Evolutionary conservation across 352 stramenopile species (phyloP).

Genomic region (Globisporangium megalacanthum): DNA sequence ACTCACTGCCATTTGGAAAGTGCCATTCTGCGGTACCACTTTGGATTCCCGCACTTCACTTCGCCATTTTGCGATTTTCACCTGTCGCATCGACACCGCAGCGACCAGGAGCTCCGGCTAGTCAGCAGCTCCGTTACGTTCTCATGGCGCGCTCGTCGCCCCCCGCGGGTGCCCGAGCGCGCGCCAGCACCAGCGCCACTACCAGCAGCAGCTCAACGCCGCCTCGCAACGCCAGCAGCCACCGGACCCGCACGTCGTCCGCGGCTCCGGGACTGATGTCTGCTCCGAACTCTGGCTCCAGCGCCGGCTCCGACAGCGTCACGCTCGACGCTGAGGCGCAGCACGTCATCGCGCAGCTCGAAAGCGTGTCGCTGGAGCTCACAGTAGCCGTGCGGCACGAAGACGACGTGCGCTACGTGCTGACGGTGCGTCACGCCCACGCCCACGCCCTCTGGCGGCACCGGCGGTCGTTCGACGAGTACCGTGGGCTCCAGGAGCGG

Average conservation of each 20-base stretch:
- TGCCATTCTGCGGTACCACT: no score
- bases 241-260: neutral
- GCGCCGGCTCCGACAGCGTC: neutral
- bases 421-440: conserved; percentile 9
- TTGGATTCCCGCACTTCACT: no score
- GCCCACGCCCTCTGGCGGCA: conserved; percentile 3
- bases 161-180: neutral
- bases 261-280: neutral
- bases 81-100: no score
- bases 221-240: conserved; percentile 1
- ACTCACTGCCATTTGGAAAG: no score
- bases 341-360: conserved; percentile 4
- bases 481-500: conserved; percentile 23
- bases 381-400: conserved; percentile 3
- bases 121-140: no score
- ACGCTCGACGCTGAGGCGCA: neutral
- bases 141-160: neutral
- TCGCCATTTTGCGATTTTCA: no score
- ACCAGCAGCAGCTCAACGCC: neutral
- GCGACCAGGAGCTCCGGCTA: no score
- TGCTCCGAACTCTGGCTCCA: neutral
- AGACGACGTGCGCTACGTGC: conserved; percentile 8
- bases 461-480: conserved; percentile 15
- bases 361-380: conserved; percentile 7
- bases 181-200: neutral